Conservation (phyloP, 148 eudicot genomes). For the Rhododendron simsii region DNA sequence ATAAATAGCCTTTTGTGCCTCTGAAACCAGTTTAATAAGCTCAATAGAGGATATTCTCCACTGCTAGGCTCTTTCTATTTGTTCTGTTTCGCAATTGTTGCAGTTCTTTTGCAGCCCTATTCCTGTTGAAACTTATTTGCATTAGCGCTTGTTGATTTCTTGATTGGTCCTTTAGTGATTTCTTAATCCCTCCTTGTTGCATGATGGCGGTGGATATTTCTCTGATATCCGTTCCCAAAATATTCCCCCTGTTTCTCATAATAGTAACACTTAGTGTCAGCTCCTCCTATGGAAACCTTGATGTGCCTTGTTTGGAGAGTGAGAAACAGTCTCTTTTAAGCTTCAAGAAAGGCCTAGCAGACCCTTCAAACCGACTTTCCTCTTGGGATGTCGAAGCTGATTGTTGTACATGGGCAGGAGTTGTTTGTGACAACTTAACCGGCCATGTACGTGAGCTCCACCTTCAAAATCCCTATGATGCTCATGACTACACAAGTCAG, state of each 20-base stretch:
- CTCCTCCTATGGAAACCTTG: background rate
- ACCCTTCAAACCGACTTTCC: background rate
- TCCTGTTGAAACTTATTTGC: background rate
- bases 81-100: too few relatives aligned
- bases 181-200: background rate
- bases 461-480: background rate
- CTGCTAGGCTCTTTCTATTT: background rate
- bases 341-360: background rate
- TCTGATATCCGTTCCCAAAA: background rate
- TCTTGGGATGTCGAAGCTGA: background rate
- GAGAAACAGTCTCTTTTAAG: background rate
- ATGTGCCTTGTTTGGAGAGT: background rate
- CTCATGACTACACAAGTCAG: background rate
- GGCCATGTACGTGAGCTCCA: background rate
- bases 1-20: too few relatives aligned
- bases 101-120: background rate
- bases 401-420: background rate
- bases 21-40: background rate
- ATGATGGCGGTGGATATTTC: background rate
- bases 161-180: background rate
- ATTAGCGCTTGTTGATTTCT: background rate
- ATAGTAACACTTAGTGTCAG: background rate
- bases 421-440: background rate
- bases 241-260: background rate
- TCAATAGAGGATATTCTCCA: background rate